Conservation (phyloP, 805 yeast genomes). For the Candida silvatica region DNA sequence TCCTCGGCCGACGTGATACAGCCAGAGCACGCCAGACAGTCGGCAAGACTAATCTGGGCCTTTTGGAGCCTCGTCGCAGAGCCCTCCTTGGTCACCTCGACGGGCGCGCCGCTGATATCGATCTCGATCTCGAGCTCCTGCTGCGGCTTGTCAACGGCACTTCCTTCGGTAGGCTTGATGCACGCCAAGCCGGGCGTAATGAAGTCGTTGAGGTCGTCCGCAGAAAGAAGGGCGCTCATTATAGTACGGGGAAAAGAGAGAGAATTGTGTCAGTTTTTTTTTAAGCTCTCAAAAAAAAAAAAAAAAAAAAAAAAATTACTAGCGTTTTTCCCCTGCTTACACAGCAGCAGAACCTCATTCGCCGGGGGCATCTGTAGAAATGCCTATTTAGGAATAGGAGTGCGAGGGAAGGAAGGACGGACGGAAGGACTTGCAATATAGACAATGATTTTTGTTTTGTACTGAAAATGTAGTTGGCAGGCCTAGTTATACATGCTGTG, state of each 20-base stretch:
- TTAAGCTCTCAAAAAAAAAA: background rate
- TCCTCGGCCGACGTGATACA: constrained; percentile 98
- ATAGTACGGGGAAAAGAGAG: background rate
- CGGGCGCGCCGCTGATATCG: constrained; percentile 48
- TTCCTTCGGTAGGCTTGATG: constrained; percentile 68
- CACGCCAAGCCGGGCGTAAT: constrained; percentile 94
- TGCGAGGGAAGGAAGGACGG: no score
- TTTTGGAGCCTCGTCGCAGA: constrained; percentile 46
- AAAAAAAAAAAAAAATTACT: background rate
- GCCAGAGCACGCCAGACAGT: constrained; percentile 94
- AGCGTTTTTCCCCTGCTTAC: background rate
- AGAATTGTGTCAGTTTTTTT: background rate
- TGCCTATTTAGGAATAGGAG: no score
- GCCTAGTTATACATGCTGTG: no score
- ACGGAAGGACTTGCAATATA: no score
- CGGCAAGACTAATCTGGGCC: constrained; percentile 84
- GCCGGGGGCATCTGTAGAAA: no score
- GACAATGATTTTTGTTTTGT: no score
- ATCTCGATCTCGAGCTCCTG: constrained; percentile 46
- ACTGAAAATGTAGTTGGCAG: no score
- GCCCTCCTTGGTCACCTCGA: constrained; percentile 60
- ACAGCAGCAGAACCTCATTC: no score
- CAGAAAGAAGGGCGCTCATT: constrained; percentile 85
- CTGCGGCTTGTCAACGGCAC: constrained; percentile 1
- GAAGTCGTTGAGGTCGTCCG: constrained; percentile 89